These are phyloP conservation scores for Sporothrix sp. DNA, from an alignment of 2,329 filamentous ascomycete genomes.

Conservation along the genomic window DNA sequence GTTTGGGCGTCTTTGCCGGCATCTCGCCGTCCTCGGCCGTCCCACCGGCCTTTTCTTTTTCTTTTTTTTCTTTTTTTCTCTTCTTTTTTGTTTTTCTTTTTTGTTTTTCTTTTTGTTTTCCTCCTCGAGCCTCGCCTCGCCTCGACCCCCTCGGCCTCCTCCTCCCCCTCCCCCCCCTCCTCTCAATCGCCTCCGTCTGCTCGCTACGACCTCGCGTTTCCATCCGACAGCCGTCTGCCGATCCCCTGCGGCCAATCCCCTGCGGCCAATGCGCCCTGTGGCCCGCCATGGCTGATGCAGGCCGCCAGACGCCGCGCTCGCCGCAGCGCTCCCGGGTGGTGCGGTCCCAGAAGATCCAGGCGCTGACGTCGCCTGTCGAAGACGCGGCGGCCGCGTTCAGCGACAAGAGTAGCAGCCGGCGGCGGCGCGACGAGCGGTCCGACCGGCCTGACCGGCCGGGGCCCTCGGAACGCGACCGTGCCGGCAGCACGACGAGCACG, in stretches of 20 bases:
- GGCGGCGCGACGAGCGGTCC: constrained; percentile 10
- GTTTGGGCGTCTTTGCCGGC: neutral
- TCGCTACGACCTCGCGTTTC: too few relatives aligned
- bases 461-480: constrained; percentile 12
- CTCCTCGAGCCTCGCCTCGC: neutral
- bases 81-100: neutral
- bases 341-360: constrained; percentile 44
- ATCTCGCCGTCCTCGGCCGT: neutral
- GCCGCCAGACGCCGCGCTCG: constrained; percentile 27
- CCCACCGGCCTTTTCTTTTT: too few relatives aligned
- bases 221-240: too few relatives aligned
- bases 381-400: neutral
- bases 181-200: too few relatives aligned
- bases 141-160: neutral
- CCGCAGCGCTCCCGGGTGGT: constrained; percentile 36
- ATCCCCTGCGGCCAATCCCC: neutral
- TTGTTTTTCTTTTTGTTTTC: neutral
- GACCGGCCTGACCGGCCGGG: too few relatives aligned
- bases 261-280: constrained; percentile 22
- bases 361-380: constrained; percentile 25
- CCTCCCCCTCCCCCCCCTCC: neutral
- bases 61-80: neutral
- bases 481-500: constrained; percentile 22
- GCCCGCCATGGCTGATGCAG: constrained; percentile 34
- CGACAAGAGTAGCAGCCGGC: constrained; percentile 18